Conservation (phyloP, 805 yeast genomes). For the Maudiozyma turicensis region DNA sequence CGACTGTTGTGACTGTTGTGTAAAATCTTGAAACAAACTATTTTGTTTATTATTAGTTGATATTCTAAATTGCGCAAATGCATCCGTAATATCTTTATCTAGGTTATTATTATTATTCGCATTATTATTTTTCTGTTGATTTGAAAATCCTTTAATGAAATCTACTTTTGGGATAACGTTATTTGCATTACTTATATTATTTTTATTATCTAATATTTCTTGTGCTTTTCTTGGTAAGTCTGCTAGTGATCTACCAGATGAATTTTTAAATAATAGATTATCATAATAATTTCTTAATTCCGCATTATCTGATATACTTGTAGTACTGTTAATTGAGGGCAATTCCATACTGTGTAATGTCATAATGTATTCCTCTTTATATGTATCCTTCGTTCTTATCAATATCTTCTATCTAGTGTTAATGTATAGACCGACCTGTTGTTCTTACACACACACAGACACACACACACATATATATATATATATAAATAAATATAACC, state of each 20-base stretch:
- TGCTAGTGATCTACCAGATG: conserved; percentile 26
- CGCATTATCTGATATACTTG: conserved; percentile 28
- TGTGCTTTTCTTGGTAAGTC: conserved; percentile 17
- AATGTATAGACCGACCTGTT: too few relatives aligned
- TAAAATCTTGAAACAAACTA: too few relatives aligned
- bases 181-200: not conserved
- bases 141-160: conserved; percentile 20
- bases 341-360: conserved; percentile 11
- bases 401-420: too few relatives aligned
- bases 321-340: conserved; percentile 27
- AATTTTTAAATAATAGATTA: conserved; percentile 25
- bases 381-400: not conserved
- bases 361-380: not conserved
- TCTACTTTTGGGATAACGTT: conserved; percentile 8
- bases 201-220: not conserved
- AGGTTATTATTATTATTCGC: not conserved
- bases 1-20: not conserved
- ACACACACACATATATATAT: not conserved
- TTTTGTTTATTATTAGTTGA: not conserved
- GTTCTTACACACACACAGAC: not conserved
- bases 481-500: not conserved
- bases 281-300: conserved; percentile 28
- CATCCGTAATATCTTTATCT: not conserved
- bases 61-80: not conserved
- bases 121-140: not conserved